A percentile compares a stretch with the other conserved stretches of the same genome.
phyloP scores from a whole-genome alignment of 768 basidiomycete genomes.

The Suillus tomentosus region DNA sequence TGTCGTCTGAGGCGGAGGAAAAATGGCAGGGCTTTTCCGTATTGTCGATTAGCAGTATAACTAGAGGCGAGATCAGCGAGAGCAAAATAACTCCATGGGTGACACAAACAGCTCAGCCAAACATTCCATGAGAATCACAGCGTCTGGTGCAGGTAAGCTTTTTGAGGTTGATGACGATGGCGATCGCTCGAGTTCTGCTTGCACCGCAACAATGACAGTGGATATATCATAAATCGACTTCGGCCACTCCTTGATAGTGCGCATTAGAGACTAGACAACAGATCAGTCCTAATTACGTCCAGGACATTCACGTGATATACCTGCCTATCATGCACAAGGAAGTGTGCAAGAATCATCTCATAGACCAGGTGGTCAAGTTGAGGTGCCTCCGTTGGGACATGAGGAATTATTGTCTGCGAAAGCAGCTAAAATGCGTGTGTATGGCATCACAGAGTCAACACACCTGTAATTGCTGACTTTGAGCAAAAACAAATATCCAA shows the following conservation, averaged over 20 bases:
- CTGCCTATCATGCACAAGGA: constrained; percentile 73
- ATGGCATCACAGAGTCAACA: constrained; percentile 20
- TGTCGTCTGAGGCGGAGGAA: constrained; percentile 84
- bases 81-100: not conserved
- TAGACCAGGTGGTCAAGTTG: constrained; percentile 84
- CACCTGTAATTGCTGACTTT: constrained; percentile 78
- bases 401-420: constrained; percentile 80
- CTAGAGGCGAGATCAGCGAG: constrained; percentile 40
- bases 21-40: constrained; percentile 90
- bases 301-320: constrained; percentile 39
- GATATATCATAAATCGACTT: constrained; percentile 84
- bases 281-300: not conserved
- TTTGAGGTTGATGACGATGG: constrained; percentile 51
- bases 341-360: constrained; percentile 92
- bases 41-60: constrained; percentile 86
- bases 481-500: constrained; percentile 91
- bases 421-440: constrained; percentile 2
- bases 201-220: constrained; percentile 88
- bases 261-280: constrained; percentile 60
- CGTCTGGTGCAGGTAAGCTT: constrained; percentile 45
- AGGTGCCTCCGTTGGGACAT: constrained; percentile 81
- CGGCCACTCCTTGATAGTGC: constrained; percentile 88
- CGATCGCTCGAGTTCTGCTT: constrained; percentile 72
- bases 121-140: constrained; percentile 85
- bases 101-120: constrained; percentile 79